Base-by-base conservation (phyloP, 2,329 filamentous ascomycete species). In the Teratosphaeria destructans region DNA sequence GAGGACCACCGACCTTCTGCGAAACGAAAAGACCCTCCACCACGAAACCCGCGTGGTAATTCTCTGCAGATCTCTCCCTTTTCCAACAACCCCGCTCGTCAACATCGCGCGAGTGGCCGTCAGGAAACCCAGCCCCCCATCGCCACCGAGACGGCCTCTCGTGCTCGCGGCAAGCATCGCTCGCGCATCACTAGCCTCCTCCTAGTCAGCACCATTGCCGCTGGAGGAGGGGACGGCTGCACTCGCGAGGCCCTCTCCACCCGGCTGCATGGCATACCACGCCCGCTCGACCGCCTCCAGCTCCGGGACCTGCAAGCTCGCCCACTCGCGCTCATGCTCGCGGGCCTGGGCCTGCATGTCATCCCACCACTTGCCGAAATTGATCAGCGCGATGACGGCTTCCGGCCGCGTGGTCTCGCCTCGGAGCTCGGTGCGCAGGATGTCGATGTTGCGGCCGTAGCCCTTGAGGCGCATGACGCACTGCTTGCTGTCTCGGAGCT, bases 381-480 rank as follows among this genome's bases (percentile, higher is more conserved):
- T 66, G 34, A 66, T 66, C 54, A 70, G 60, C 12, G 69, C 70
- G 14, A 65, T 59, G 29, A 64, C 61, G 52, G 62, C 57, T 49
- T 64, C 57, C 34, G 60, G 59, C 19, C 29, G 57, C 39, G 55
- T 27, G n/a, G 43, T 49, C 26, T 64, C 61, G 43, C 56, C 34
- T 14, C 57, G 57, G 14, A 61, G 61, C 63, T 71, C 69, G 16
- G 62, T 57, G 52, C 64, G 62, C 54, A 66, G 52, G 52, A 63
- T 66, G 56, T 71, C 67, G 56, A 71, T 63, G 14, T 60, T 66
- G 52, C 66, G 61, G 16, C 63, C 66, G 32, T 64, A 64, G 60
- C 78, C 77, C 37, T 74, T 74, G 59, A 80, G 73, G 57, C 76
- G 75, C 3, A 74, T 71, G 35, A 78, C 66, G 43, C 57, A 39